Evolutionary conservation across 345 rosid species (phyloP).

Genomic region (Firmiana major): DNA sequence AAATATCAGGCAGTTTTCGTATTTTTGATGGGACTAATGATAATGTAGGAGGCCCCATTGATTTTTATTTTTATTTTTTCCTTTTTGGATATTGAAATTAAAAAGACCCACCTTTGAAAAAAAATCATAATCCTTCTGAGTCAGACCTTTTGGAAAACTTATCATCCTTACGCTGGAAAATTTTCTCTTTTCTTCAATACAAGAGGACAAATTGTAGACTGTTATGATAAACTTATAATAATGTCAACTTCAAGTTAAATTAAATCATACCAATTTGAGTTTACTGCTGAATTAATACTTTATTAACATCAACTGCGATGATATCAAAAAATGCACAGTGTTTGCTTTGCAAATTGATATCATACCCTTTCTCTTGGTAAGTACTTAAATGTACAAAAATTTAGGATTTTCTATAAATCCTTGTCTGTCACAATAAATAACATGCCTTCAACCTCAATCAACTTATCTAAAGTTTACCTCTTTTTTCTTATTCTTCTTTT

Average conservation of each 20-base stretch:
- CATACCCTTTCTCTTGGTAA: too few relatives aligned
- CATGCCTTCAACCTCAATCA: neutral
- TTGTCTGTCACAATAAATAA: neutral
- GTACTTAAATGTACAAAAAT: too few relatives aligned
- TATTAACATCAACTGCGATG: neutral
- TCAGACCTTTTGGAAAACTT: constrained; percentile 14
- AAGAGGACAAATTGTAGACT: neutral
- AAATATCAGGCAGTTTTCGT: constrained; percentile 7
- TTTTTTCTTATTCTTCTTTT: neutral
- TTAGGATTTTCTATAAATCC: neutral
- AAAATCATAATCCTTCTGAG: constrained; percentile 1
- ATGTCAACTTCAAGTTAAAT: neutral
- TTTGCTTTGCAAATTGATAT: neutral
- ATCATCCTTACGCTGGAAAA: neutral
- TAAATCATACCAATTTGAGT: neutral
- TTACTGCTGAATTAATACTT: neutral
- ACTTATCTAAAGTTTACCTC: neutral
- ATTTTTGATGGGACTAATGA: constrained; percentile 1
- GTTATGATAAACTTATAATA: neutral
- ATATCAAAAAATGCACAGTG: neutral
- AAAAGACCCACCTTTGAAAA: neutral
- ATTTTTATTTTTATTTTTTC: neutral
- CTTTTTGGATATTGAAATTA: neutral
- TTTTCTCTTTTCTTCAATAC: neutral
- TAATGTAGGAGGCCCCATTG: neutral